Percentiles rank a stretch among this genome's conserved stretches.
Evolutionary conservation across 129 eudicot species (phyloP).

Genomic region (Smallanthus sonchifolius): DNA sequence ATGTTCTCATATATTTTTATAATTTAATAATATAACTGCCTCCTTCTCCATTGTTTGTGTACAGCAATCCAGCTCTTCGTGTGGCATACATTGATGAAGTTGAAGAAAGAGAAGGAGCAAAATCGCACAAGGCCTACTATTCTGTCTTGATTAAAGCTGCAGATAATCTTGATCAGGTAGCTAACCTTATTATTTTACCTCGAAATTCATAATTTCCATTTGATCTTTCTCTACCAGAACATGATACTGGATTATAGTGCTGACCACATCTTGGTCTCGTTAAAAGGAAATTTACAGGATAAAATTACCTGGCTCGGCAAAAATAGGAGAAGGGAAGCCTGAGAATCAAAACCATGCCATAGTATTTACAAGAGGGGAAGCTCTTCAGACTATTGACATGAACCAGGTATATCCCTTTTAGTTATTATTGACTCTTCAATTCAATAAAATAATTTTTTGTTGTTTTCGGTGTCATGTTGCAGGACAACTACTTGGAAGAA

Average conservation of each 20-base stretch:
- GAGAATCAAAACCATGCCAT: conserved; percentile 99
- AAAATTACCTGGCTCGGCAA: conserved; percentile 92
- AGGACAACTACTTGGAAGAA: conserved; percentile 99
- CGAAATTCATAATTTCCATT: conserved; percentile 4
- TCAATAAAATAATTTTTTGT: not conserved
- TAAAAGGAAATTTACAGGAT: conserved; percentile 93
- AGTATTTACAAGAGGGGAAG: conserved; percentile 95
- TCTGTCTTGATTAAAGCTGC: conserved; percentile 92
- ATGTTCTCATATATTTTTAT: not conserved
- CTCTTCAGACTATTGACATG: conserved; percentile 98
- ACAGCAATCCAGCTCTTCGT: conserved; percentile 93
- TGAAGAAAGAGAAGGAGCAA: conserved; percentile 83
- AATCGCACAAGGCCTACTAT: conserved; percentile 78
- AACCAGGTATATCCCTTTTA: conserved; percentile 60
- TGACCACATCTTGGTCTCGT: conserved; percentile 23
- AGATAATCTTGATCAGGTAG: conserved; percentile 96
- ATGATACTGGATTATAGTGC: not conserved
- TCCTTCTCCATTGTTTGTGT: conserved; percentile 12
- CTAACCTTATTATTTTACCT: conserved; percentile 6
- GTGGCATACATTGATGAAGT: conserved; percentile 99
- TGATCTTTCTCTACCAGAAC: conserved; percentile 12
- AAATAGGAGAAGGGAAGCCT: conserved; percentile 98
- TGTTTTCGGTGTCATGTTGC: conserved; percentile 16
- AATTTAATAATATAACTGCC: conserved; percentile 1
- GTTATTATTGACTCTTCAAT: not conserved